A percentile compares a stretch with the other conserved stretches of the same genome.
phyloP scores from a whole-genome alignment of 2,329 filamentous ascomycete species.

The Penicillium sp. region DNA sequence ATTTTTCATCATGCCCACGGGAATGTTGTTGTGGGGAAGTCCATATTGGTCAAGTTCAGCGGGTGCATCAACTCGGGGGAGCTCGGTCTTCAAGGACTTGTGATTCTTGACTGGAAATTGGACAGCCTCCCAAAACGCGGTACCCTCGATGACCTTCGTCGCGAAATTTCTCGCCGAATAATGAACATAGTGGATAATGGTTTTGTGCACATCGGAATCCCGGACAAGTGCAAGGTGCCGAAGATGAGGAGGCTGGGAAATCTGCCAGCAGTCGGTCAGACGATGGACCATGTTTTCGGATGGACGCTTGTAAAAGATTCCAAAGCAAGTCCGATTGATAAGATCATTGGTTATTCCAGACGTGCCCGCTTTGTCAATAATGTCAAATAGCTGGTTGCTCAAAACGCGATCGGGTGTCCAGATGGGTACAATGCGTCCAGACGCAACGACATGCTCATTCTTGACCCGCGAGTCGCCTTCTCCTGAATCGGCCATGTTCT shows the following conservation, averaged over 20 bases:
- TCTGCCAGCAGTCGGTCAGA: constrained; percentile 57
- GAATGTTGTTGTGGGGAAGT: constrained; percentile 39
- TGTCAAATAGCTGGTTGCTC: constrained; percentile 54
- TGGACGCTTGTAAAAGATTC: constrained; percentile 55
- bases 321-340: constrained; percentile 45
- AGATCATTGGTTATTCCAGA: constrained; percentile 52
- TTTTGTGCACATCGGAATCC: constrained; percentile 52
- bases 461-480: constrained; percentile 15
- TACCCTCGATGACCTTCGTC: constrained; percentile 52
- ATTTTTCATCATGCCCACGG: constrained; percentile 38
- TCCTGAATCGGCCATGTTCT: constrained; percentile 5
- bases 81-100: constrained; percentile 28
- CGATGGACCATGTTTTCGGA: constrained; percentile 55
- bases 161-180: constrained; percentile 55
- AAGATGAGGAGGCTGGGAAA: constrained; percentile 59
- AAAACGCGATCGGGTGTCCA: constrained; percentile 58
- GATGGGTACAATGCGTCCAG: constrained; percentile 46
- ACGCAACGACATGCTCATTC: constrained; percentile 27
- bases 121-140: constrained; percentile 57
- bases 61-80: constrained; percentile 33
- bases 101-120: constrained; percentile 34
- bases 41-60: constrained; percentile 50
- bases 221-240: constrained; percentile 58
- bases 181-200: constrained; percentile 55
- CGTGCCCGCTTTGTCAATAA: constrained; percentile 48